Evolutionary conservation across 768 basidiomycete genomes (phyloP).

Genomic region (Boletus subcaerulescens): DNA sequence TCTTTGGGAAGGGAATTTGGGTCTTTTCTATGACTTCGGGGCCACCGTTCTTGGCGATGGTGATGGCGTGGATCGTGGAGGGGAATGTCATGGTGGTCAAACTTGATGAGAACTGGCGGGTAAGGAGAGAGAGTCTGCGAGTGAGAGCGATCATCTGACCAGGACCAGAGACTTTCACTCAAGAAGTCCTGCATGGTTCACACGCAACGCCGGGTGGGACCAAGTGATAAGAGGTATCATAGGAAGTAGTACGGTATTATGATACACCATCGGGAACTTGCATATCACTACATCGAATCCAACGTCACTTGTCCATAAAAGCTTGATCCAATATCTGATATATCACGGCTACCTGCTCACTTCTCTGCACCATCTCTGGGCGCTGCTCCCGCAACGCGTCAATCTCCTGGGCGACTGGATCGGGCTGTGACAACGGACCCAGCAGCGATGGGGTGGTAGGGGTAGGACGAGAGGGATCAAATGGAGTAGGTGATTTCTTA

Average conservation of each 20-base stretch:
- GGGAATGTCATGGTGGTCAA: slow-evolving; percentile 51
- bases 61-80: slow-evolving; percentile 63
- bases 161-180: not conserved
- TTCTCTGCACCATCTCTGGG: slow-evolving; percentile 75
- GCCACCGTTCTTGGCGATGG: slow-evolving; percentile 70
- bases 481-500: slow-evolving; percentile 22
- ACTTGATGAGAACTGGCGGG: slow-evolving; percentile 32
- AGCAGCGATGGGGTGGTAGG: slow-evolving; percentile 49
- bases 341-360: slow-evolving; percentile 61
- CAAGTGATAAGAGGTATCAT: too few species aligned
- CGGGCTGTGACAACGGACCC: slow-evolving; percentile 51
- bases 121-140: slow-evolving; percentile 22
- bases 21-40: slow-evolving; percentile 73
- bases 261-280: too few species aligned
- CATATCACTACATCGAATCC: not conserved
- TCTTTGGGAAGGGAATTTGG: slow-evolving; percentile 63
- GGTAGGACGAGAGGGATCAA: slow-evolving; percentile 18
- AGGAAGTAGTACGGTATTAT: too few species aligned
- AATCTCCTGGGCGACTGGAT: slow-evolving; percentile 66
- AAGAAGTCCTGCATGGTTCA: too few species aligned
- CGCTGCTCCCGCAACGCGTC: slow-evolving; percentile 80
- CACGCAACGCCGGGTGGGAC: too few species aligned
- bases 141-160: slow-evolving; percentile 7
- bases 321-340: slow-evolving; percentile 53
- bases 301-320: slow-evolving; percentile 13